Evolutionary conservation across 805 yeast genomes (phyloP).

Genomic region (Saturnispora silvae): DNA sequence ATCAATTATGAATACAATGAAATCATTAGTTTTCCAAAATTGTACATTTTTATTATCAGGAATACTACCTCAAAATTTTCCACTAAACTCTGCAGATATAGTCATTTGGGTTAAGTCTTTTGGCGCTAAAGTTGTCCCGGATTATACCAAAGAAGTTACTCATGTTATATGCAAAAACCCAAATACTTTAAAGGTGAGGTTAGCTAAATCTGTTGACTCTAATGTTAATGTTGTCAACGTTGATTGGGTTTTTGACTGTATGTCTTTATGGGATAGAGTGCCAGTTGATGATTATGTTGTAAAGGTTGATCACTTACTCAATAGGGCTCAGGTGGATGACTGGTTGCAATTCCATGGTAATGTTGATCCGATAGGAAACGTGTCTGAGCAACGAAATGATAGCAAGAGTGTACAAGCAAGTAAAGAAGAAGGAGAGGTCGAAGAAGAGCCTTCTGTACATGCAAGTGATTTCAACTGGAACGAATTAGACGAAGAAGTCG

Average conservation of each 20-base stretch:
- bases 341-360: conserved; percentile 30
- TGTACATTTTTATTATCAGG: conserved; percentile 76
- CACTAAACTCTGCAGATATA: conserved; percentile 67
- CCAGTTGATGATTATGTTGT: conserved; percentile 52
- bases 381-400: conserved; percentile 32
- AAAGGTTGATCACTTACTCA: conserved; percentile 36
- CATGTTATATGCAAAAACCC: conserved; percentile 80
- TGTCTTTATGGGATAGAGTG: conserved; percentile 66
- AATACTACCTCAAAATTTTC: conserved; percentile 73
- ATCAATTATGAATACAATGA: conserved; percentile 65
- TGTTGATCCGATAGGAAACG: no score
- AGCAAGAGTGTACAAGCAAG: conserved; percentile 45
- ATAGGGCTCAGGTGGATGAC: conserved; percentile 35
- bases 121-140: conserved; percentile 76
- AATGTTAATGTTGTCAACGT: conserved; percentile 71
- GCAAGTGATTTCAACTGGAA: conserved; percentile 38
- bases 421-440: conserved; percentile 38
- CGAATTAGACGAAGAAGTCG: conserved; percentile 48
- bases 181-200: conserved; percentile 73
- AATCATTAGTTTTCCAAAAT: conserved; percentile 53
- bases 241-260: conserved; percentile 84
- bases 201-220: conserved; percentile 57
- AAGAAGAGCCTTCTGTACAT: no score
- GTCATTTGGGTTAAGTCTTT: conserved; percentile 88
- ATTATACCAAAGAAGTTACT: conserved; percentile 63